A percentile compares a stretch with the other conserved stretches of the same genome.
These are phyloP conservation scores for Akebia trifoliata DNA, from an alignment of 164 flowering plant species.

Conservation along the genomic window DNA sequence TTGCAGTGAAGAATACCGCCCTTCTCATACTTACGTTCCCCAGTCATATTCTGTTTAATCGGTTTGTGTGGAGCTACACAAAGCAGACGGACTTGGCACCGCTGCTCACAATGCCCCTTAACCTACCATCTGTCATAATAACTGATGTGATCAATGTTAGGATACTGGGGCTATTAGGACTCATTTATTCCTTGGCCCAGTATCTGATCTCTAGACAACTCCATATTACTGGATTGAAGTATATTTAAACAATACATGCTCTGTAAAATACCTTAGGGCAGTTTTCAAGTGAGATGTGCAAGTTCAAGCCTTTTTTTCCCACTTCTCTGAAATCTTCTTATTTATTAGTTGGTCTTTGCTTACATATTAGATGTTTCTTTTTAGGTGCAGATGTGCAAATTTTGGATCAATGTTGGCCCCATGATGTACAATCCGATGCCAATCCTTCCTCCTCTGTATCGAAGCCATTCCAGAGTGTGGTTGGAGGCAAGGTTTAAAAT, in stretches of 20 bases:
- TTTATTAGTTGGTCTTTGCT: background rate
- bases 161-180: slow-evolving; percentile 83
- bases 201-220: slow-evolving; percentile 90
- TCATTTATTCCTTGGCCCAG: slow-evolving; percentile 84
- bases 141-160: slow-evolving; percentile 73
- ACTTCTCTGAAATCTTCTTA: background rate
- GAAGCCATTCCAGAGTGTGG: no score
- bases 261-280: slow-evolving; percentile 18
- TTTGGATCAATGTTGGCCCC: no score
- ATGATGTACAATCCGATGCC: no score
- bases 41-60: slow-evolving; percentile 88
- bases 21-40: slow-evolving; percentile 89
- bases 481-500: no score
- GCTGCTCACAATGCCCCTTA: slow-evolving; percentile 76
- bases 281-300: slow-evolving; percentile 17
- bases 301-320: background rate
- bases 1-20: slow-evolving; percentile 84
- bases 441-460: no score
- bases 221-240: slow-evolving; percentile 80
- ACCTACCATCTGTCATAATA: slow-evolving; percentile 70
- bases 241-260: slow-evolving; percentile 46
- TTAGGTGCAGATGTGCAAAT: no score
- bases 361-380: no score
- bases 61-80: slow-evolving; percentile 81
- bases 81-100: slow-evolving; percentile 65